These are phyloP conservation scores for Xanthoceras sorbifolium DNA, from an alignment of 345 rosid species.

Conservation along the genomic window DNA sequence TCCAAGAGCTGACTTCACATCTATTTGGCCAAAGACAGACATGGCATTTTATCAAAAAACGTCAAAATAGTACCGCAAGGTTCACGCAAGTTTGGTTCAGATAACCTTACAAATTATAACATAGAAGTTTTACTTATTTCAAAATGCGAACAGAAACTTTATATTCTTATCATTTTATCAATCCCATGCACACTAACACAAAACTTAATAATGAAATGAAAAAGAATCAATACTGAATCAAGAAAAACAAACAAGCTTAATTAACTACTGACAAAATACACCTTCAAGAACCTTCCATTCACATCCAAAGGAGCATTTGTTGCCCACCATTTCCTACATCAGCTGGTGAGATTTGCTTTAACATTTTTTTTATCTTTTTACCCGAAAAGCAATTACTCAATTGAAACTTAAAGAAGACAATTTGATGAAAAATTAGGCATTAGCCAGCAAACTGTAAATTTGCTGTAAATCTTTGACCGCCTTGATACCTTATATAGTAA, in stretches of 20 bases:
- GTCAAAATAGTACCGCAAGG: not conserved
- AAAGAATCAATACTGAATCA: not conserved
- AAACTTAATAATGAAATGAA: not conserved
- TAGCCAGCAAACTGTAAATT: not conserved
- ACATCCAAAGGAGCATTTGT: not conserved
- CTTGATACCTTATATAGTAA: no score
- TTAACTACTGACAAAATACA: not conserved
- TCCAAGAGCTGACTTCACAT: conserved; percentile 84
- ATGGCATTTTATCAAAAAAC: not conserved
- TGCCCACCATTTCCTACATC: not conserved
- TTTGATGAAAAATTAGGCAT: not conserved
- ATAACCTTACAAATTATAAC: not conserved
- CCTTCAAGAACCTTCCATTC: not conserved
- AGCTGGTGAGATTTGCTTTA: not conserved
- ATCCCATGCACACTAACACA: not conserved
- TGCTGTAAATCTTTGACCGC: not conserved
- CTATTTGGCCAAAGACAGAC: conserved; percentile 35
- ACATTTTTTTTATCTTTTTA: not conserved
- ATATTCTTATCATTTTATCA: not conserved
- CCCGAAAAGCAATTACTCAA: not conserved
- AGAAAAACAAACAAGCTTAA: not conserved
- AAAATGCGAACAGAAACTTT: not conserved
- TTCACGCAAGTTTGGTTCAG: not conserved
- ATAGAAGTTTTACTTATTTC: not conserved
- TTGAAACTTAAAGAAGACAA: not conserved